These are phyloP conservation scores for Raddia distichophylla DNA, from an alignment of 176 grass and related monocot genomes.

Conservation along the genomic window DNA sequence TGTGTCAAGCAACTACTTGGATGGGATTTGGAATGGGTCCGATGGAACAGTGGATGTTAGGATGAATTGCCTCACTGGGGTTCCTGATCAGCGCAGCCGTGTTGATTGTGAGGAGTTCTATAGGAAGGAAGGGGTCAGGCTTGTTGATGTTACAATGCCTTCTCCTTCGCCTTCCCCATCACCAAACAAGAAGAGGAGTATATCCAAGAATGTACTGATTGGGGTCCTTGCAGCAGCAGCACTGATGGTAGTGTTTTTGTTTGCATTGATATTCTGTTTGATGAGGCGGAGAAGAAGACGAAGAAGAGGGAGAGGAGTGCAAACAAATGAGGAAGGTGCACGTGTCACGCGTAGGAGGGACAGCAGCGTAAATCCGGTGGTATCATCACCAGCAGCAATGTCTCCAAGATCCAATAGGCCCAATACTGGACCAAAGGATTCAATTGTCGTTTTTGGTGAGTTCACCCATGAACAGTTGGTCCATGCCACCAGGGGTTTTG, in stretches of 20 bases:
- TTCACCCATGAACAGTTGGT: conserved; percentile 68
- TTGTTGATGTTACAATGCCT: conserved; percentile 30
- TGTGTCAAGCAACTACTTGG: conserved; percentile 83
- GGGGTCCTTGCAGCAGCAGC: conserved; percentile 51
- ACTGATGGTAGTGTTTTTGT: conserved; percentile 40
- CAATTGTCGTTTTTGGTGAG: conserved; percentile 14
- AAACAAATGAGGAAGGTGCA: conserved; percentile 43
- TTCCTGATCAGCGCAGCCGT: conserved; percentile 52
- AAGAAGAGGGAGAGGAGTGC: conserved; percentile 25
- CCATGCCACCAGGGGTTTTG: conserved; percentile 58
- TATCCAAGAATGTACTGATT: conserved; percentile 57
- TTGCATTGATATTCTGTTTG: conserved; percentile 43
- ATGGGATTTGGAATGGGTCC: conserved; percentile 38
- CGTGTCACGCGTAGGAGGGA: conserved; percentile 44
- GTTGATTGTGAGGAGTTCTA: conserved; percentile 72
- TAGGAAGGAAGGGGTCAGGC: conserved; percentile 29
- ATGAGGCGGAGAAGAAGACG: conserved; percentile 30
- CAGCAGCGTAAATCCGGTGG: conserved; percentile 54
- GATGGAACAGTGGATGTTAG: conserved; percentile 34
- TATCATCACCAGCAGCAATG: conserved; percentile 34
- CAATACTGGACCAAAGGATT: conserved; percentile 3
- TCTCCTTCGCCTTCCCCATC: conserved; percentile 9
- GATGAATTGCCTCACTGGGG: conserved; percentile 67
- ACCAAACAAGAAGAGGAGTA: conserved; percentile 16
- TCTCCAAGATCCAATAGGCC: conserved; percentile 37